Conservation (phyloP, 169 alveolate species). For the Besnoitia besnoiti region DNA sequence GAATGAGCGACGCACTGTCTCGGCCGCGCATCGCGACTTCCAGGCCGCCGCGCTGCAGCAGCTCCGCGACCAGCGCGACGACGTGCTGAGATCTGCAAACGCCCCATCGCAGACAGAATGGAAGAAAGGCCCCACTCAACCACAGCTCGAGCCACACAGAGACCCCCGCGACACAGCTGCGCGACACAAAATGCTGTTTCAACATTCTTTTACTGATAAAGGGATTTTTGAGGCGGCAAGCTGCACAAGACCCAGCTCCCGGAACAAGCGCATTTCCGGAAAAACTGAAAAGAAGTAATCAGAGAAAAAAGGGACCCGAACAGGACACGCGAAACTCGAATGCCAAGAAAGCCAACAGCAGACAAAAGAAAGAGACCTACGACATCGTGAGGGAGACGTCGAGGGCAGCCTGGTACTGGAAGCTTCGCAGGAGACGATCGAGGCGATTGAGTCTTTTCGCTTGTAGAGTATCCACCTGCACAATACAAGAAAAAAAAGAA, state of each 20-base stretch:
- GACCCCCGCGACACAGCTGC: neutral
- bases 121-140: neutral
- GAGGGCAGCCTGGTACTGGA: slow-evolving; percentile 46
- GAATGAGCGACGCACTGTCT: slow-evolving; percentile 18
- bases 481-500: neutral
- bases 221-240: neutral
- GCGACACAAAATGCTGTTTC: neutral
- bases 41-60: slow-evolving; percentile 51
- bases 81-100: slow-evolving; percentile 32
- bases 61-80: slow-evolving; percentile 46
- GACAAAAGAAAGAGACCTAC: neutral
- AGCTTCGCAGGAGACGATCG: slow-evolving; percentile 37
- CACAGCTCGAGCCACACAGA: neutral
- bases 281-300: neutral
- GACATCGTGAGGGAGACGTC: slow-evolving; percentile 41
- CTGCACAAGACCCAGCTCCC: no score
- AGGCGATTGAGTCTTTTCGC: neutral
- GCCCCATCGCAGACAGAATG: neutral
- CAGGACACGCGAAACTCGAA: neutral
- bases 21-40: slow-evolving; percentile 30
- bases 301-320: neutral
- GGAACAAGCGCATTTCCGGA: neutral
- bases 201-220: neutral
- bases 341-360: neutral
- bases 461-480: neutral